phyloP scores from a whole-genome alignment of 192 early-diverging fungal genomes.

The Entrophospora sp. region DNA sequence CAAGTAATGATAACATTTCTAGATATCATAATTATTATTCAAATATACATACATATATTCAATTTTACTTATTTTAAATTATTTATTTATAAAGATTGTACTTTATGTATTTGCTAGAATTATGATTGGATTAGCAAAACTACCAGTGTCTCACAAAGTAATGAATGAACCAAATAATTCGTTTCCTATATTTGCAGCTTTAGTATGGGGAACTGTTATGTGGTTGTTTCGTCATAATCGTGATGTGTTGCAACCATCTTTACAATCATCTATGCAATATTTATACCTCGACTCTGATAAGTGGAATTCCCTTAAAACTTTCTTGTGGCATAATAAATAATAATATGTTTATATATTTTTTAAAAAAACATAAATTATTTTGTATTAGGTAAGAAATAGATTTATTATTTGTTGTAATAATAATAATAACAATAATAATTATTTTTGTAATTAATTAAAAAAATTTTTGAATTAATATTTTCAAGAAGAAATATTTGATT shows the following conservation, averaged over 20 bases:
- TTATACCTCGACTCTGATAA: conserved; percentile 83
- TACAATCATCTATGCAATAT: conserved; percentile 91
- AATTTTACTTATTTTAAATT: neutral
- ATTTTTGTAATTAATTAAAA: neutral
- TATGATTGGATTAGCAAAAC: conserved; percentile 75
- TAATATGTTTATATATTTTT: too few relatives aligned
- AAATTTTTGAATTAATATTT: neutral
- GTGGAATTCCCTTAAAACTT: conserved; percentile 65
- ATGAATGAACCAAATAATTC: conserved; percentile 70
- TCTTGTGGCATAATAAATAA: conserved; percentile 81
- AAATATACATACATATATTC: neutral
- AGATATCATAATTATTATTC: neutral
- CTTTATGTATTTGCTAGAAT: conserved; percentile 92
- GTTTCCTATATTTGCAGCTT: conserved; percentile 87
- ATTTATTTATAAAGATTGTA: conserved; percentile 58
- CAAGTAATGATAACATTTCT: conserved; percentile 49
- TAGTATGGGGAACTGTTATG: conserved; percentile 94
- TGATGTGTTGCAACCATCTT: conserved; percentile 80
- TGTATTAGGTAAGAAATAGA: too few relatives aligned
- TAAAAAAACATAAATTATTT: too few relatives aligned
- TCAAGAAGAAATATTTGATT: neutral
- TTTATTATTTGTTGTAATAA: too few relatives aligned
- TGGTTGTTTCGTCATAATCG: conserved; percentile 87
- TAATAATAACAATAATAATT: neutral
- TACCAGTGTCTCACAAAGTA: conserved; percentile 59